Evolutionary conservation across 2,329 filamentous ascomycete species (phyloP).

Genomic region (Penicillium sp.): DNA sequence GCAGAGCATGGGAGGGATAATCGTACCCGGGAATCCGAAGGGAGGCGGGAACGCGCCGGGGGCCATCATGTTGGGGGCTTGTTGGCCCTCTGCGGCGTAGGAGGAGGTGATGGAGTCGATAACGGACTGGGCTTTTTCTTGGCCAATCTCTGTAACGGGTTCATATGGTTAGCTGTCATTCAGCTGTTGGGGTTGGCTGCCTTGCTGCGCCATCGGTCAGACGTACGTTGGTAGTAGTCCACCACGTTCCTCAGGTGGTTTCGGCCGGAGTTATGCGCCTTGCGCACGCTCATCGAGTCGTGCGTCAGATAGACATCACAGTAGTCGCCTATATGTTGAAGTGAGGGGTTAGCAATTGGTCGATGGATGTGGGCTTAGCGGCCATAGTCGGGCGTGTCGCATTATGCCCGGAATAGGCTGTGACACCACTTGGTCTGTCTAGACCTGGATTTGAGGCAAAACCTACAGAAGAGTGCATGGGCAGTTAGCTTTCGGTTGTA

Average conservation of each 20-base stretch:
- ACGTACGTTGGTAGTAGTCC: slow-evolving; percentile 90
- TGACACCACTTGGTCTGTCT: not conserved
- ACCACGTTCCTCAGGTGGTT: slow-evolving; percentile 98
- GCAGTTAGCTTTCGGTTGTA: slow-evolving; percentile 38
- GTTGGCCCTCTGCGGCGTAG: slow-evolving; percentile 91
- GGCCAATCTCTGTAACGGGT: slow-evolving; percentile 77
- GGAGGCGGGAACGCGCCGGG: slow-evolving; percentile 52
- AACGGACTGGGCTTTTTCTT: slow-evolving; percentile 96
- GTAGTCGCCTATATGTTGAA: slow-evolving; percentile 68
- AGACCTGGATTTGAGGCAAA: slow-evolving; percentile 1
- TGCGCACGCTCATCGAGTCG: slow-evolving; percentile 99
- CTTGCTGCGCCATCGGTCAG: not conserved
- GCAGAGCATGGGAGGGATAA: not conserved
- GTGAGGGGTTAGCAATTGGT: slow-evolving; percentile 9
- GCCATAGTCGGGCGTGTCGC: slow-evolving; percentile 1
- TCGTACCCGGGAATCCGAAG: slow-evolving; percentile 63
- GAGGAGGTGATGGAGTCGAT: slow-evolving; percentile 97
- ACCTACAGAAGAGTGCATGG: slow-evolving; percentile 68
- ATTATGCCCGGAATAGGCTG: slow-evolving; percentile 6
- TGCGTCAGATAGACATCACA: slow-evolving; percentile 99
- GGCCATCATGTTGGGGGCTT: slow-evolving; percentile 72
- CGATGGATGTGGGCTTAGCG: not conserved
- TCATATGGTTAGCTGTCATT: slow-evolving; percentile 4
- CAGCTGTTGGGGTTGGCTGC: not conserved
- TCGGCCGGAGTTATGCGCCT: slow-evolving; percentile 93